Evolutionary conservation across 129 eudicot species (phyloP), one percentile per base, ranked within the genome.

Genomic region (Gnaphalium uliginosum): DNA sequence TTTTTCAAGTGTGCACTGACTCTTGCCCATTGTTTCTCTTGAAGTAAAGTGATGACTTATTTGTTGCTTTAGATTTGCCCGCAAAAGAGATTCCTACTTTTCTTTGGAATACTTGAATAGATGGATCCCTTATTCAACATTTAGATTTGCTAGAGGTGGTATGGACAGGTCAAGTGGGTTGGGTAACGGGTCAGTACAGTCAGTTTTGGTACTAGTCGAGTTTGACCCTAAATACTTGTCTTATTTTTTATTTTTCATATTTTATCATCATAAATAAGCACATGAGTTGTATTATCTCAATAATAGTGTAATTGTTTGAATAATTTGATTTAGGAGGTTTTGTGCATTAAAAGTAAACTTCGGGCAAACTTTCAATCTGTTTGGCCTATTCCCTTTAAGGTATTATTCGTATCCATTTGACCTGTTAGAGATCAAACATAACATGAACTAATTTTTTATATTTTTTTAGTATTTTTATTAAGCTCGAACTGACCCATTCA

Each of bases 51-150:
- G 53, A 14, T 10, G 53, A 10, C 11, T 15, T 48, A 2, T n/a
- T 60, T 0, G 32, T 60, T 23, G 5, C 30, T 68, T 0, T 19
- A 13, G 11, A 46, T 46, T 35, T 35, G 1, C 11, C 43, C 43
- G 11, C 43, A 7, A 1, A 35, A 35, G 43, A 35, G 10, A 35
- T 35, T 7, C 10, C 11, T 35, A 8, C 11, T 35, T 35, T 35
- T 35, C 11, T 11, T 8, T 35, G 1, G 11, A 1, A 7, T 35
- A 8, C 32, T 30, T 63, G 25, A 29, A 1, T 71, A 30, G 53
- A 62, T 71, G 46, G 53, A 62, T 71, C 65, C 30, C 15, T 15
- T 50, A 64, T 71, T 35, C 53, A 24, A 33, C 22, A 17, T 32
- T 56, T 54, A 35, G 58, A 35, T 46, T 27, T 59, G 0, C 43